Evolutionary conservation across 2,329 filamentous ascomycete species (phyloP).

Genomic region (Dryadomyces quercus-mongolicae): DNA sequence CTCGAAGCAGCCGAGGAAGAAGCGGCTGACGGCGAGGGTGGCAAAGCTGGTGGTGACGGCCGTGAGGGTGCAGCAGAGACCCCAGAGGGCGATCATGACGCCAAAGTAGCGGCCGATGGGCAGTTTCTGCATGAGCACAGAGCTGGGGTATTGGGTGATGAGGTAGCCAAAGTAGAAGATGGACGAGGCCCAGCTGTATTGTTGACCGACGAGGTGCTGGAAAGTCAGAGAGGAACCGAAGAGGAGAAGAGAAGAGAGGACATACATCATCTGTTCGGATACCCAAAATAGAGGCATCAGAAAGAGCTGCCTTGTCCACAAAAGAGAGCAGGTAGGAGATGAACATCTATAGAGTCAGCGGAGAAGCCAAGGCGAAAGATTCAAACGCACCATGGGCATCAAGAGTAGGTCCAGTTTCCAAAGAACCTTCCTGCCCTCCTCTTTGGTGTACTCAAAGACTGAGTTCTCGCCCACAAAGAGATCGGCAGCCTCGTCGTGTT

Average conservation of each 20-base stretch:
- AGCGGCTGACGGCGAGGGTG: conserved; percentile 5
- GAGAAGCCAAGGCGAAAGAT: too few relatives aligned
- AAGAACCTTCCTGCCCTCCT: conserved; percentile 2
- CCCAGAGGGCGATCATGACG: conserved; percentile 9
- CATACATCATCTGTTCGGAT: conserved; percentile 6
- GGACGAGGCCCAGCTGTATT: conserved; percentile 33
- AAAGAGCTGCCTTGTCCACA: conserved; percentile 7
- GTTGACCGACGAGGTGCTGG: conserved; percentile 21
- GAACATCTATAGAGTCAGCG: too few relatives aligned
- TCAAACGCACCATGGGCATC: conserved; percentile 2
- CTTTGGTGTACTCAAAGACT: conserved; percentile 4
- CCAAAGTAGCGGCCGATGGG: conserved; percentile 11
- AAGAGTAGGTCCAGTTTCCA: conserved; percentile 4
- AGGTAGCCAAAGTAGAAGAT: conserved; percentile 33
- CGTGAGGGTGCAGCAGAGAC: conserved; percentile 4
- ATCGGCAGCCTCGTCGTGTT: conserved; percentile 6
- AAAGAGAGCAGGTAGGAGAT: conserved; percentile 6
- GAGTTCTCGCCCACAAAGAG: conserved; percentile 3
- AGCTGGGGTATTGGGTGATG: conserved; percentile 22
- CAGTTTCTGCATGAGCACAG: conserved; percentile 8
- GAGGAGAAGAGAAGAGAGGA: not conserved
- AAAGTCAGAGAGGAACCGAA: not conserved
- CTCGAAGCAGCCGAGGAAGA: conserved; percentile 9
- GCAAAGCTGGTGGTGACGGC: conserved; percentile 7
- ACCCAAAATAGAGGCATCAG: conserved; percentile 7